phyloP scores from a whole-genome alignment of 495 filamentous ascomycete species.

The Hypoxylon cercidicola region DNA sequence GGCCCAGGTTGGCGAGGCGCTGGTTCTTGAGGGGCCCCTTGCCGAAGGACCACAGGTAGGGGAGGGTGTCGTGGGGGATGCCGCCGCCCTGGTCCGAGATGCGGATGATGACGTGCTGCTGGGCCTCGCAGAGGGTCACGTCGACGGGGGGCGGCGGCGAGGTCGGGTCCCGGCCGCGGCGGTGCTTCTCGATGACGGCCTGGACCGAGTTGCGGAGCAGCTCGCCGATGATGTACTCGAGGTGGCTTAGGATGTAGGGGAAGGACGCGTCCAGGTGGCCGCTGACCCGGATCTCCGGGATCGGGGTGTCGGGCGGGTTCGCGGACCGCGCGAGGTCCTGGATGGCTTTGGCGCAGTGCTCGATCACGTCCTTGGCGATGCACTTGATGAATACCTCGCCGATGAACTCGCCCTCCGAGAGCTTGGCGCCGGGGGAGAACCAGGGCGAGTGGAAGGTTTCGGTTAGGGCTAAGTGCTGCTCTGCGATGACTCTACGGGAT shows the following conservation, averaged over 20 bases:
- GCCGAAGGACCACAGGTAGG: conserved; percentile 94
- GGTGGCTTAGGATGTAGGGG: conserved; percentile 93
- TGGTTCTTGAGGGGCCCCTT: conserved; percentile 82
- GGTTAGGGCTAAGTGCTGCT: conserved; percentile 96
- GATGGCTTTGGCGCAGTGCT: conserved; percentile 78
- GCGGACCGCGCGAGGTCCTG: conserved; percentile 74
- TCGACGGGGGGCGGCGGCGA: conserved; percentile 80
- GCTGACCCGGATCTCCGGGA: conserved; percentile 85
- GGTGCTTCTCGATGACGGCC: conserved; percentile 79
- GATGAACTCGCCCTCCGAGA: conserved; percentile 83
- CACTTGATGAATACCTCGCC: conserved; percentile 96
- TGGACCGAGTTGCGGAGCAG: conserved; percentile 95
- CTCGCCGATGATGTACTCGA: conserved; percentile 97
- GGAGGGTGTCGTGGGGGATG: conserved; percentile 83
- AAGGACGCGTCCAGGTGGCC: conserved; percentile 91
- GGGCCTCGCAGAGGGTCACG: conserved; percentile 92
- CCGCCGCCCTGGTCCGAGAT: conserved; percentile 96
- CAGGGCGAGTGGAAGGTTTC: conserved; percentile 94
- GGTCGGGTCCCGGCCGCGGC: conserved; percentile 41
- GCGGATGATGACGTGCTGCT: conserved; percentile 95
- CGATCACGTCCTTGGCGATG: conserved; percentile 88
- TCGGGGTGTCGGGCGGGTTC: conserved; percentile 71
- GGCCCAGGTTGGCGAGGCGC: conserved; percentile 80
- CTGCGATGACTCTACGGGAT: conserved; percentile 93
- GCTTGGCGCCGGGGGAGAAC: conserved; percentile 85